Percentiles rank a stretch among this genome's conserved stretches.
Evolutionary conservation across 768 basidiomycete genomes (phyloP).

Genomic region (Collybia sordida): DNA sequence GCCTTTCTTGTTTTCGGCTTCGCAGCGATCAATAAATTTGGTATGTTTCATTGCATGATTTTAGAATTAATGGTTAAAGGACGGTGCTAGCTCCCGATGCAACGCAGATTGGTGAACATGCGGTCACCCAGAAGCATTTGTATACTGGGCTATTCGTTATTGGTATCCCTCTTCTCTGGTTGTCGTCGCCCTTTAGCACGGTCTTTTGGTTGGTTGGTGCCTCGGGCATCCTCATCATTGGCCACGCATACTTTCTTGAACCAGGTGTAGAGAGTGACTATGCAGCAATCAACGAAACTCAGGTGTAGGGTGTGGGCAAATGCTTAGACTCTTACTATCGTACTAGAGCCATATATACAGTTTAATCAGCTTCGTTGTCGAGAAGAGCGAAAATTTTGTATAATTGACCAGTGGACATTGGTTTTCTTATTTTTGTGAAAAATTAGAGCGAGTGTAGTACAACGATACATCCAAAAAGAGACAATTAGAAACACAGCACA

Average conservation of each 20-base stretch:
- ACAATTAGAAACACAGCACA: conserved; percentile 12
- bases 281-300: conserved; percentile 68
- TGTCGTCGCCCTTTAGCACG: conserved; percentile 71
- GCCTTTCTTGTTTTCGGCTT: conserved; percentile 92
- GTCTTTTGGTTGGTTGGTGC: conserved; percentile 96
- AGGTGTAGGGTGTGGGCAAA: conserved; percentile 22
- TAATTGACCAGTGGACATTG: background rate
- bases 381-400: no score
- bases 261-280: conserved; percentile 97
- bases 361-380: background rate
- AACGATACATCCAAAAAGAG: conserved; percentile 3
- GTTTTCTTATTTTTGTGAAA: conserved; percentile 2
- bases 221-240: conserved; percentile 79
- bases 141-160: conserved; percentile 90
- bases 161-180: conserved; percentile 85
- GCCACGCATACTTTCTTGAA: conserved; percentile 86
- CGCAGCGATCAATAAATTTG: conserved; percentile 83
- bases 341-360: background rate
- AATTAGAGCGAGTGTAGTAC: background rate
- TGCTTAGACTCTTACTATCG: no score
- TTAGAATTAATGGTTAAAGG: background rate
- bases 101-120: conserved; percentile 75
- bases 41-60: conserved; percentile 42
- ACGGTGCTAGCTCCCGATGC: conserved; percentile 70
- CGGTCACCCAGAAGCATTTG: conserved; percentile 86